Evolutionary conservation across 768 basidiomycete species (phyloP).

Genomic region (Naganishia vaughanmartiniae): DNA sequence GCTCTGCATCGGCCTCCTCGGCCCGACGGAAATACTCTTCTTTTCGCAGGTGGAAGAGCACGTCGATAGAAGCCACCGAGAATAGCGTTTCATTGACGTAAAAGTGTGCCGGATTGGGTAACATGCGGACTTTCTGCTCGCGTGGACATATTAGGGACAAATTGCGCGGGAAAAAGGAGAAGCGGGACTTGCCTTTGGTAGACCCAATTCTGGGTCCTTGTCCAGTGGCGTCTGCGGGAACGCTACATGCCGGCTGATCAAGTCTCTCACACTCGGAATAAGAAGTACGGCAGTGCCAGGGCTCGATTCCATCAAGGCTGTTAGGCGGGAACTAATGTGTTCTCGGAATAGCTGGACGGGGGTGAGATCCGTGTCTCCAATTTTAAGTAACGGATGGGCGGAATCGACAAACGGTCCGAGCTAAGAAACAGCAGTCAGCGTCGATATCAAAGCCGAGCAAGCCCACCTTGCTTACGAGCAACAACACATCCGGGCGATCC

Average conservation of each 20-base stretch:
- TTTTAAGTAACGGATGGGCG: constrained; percentile 68
- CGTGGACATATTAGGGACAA: no score
- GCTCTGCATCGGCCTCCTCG: constrained; percentile 58
- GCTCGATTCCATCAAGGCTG: constrained; percentile 60
- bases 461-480: constrained; percentile 61
- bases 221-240: constrained; percentile 69
- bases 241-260: constrained; percentile 72
- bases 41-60: constrained; percentile 80
- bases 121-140: constrained; percentile 67
- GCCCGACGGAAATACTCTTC: constrained; percentile 74
- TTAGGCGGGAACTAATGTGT: constrained; percentile 63
- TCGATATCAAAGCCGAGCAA: background rate
- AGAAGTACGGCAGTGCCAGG: constrained; percentile 72
- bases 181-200: constrained; percentile 50
- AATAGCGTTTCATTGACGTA: constrained; percentile 79
- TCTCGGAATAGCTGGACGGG: constrained; percentile 68
- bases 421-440: constrained; percentile 54
- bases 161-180: background rate
- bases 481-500: constrained; percentile 69
- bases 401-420: constrained; percentile 87
- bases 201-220: constrained; percentile 43
- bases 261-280: constrained; percentile 77
- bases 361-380: constrained; percentile 68
- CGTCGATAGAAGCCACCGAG: constrained; percentile 77
- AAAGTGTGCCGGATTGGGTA: constrained; percentile 85